Evolutionary conservation across 345 rosid genomes (phyloP).

Genomic region (Melaleuca quinquenervia): DNA sequence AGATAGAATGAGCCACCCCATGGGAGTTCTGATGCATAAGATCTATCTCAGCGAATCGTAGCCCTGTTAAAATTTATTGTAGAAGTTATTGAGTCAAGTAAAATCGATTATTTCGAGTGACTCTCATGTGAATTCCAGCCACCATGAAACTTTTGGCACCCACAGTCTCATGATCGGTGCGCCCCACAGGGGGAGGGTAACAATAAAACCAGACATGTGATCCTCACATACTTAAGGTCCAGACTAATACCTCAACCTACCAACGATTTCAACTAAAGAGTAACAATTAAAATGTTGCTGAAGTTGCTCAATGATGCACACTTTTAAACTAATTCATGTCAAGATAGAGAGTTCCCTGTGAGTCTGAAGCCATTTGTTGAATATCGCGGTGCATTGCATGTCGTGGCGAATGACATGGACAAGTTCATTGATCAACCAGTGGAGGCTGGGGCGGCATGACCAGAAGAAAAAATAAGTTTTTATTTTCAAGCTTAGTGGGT

Average conservation of each 20-base stretch:
- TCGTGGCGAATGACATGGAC: background rate
- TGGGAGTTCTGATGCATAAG: too few relatives aligned
- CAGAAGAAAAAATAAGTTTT: background rate
- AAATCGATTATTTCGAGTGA: too few relatives aligned
- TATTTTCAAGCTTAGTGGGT: background rate
- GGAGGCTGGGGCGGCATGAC: background rate
- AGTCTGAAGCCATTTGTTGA: background rate
- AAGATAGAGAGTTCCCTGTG: background rate
- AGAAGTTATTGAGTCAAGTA: too few relatives aligned
- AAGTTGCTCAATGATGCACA: background rate
- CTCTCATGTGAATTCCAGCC: too few relatives aligned
- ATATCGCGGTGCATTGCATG: background rate
- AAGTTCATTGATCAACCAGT: background rate
- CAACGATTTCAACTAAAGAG: background rate
- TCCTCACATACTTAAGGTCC: background rate
- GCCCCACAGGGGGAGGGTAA: too few relatives aligned
- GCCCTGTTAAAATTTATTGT: background rate
- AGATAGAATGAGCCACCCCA: too few relatives aligned
- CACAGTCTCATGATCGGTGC: too few relatives aligned
- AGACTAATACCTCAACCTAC: background rate
- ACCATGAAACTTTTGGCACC: too few relatives aligned
- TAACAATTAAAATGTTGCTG: background rate
- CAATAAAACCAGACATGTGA: background rate
- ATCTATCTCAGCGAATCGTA: background rate
- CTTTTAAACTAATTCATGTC: background rate